Evolutionary conservation across 208 protist species (phyloP), one percentile per base, ranked within the genome.

Genomic region (Acanthamoeba quina): DNA sequence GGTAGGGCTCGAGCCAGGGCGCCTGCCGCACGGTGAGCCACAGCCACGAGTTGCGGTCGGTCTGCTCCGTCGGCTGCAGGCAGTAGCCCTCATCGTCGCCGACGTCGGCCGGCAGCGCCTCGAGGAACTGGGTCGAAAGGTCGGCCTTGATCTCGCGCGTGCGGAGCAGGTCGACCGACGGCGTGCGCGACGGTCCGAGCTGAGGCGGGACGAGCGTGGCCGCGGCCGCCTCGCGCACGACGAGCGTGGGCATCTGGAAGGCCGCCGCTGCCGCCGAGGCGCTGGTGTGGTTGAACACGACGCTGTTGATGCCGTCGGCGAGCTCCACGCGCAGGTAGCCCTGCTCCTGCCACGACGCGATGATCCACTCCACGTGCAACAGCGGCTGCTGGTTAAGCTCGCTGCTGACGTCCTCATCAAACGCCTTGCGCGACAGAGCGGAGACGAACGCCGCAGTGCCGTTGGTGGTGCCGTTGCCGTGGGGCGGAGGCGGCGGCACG

Each of bases 31-130:
- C 34, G 49, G 41, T 41, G 78, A 86, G 78, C 78, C 78, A 86
- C 41, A 86, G 52, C 78, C 78, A 86, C 49, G 78, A 44, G 52
- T 86, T 86, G 78, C 13, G 6, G 78, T 58, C 49, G 78, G 17
- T 62, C 78, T 86, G 78, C 78, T 86, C 78, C 13, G 47, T 62
- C 26, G 78, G 78, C 52, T 86, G 78, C 9, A 64, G 29, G 78
- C 78, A 86, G 78, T 86, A 86, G 9, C 15, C 49, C 3, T 44
- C n/a, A 49, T 64, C 21, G 29, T 34, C 26, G n/a, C 11, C 26
- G 47, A 6, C 47, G 37, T 86, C 49, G 52, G 11, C 29, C 2
- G 24, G 26, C 26, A 64, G 26, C 26, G 34, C 21, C 15, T 41
- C 24, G n/a, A 86, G 31, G 78, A 64, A 86, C 29, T 64, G 52